Evolutionary conservation across 371 early-diverging fungal species (phyloP), one percentile per base, ranked within the genome.

Genomic region (Blastocladiella emersonii): DNA sequence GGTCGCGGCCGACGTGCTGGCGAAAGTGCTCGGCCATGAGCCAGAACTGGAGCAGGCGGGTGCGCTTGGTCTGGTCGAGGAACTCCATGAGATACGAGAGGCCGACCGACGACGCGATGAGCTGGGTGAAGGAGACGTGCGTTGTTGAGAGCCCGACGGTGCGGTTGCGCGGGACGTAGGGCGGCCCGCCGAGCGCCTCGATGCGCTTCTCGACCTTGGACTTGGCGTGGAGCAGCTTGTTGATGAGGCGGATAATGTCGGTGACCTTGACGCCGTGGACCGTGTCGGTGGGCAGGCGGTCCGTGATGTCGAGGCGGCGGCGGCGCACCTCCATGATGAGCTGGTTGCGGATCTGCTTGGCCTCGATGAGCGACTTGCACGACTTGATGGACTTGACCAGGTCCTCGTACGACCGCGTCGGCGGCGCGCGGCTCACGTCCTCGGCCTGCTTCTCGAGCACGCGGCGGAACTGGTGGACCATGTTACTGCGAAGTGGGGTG

Each of bases 41-140:
- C 87, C 87, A 91, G 63, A 87, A 89, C 65, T 88, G 87, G 0
- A 89, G 77, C 32, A 81, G 74, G 32, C 80, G 70, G 74, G 82
- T 77, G 61, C 76, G 78, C 1, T 83, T 84, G 23, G 78, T 75
- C 36, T 80, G 79, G 65, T 90, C 90, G 84, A 88, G 83, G 66
- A 83, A 89, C 71, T 90, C 92, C 75, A 84, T 85, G 71, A 90
- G 89, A 44, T 85, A 88, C 0, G 87, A 84, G 12, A 90, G 66
- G 0, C 86, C 83, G 0, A 82, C 66, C 53, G 35, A n/a, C 37
- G 32, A 41, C n/a, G 27, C 13, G 19, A 37, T 7, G 17, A 35
- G 25, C 44, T 48, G 37, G 55, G 48, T 25, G 41, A 41, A 32
- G 6, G 32, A 36, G n/a, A 25, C 6, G 25, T 55, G 41, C 12